phyloP scores from a whole-genome alignment of 2,329 filamentous ascomycete species.

The Diplodia corticola region DNA sequence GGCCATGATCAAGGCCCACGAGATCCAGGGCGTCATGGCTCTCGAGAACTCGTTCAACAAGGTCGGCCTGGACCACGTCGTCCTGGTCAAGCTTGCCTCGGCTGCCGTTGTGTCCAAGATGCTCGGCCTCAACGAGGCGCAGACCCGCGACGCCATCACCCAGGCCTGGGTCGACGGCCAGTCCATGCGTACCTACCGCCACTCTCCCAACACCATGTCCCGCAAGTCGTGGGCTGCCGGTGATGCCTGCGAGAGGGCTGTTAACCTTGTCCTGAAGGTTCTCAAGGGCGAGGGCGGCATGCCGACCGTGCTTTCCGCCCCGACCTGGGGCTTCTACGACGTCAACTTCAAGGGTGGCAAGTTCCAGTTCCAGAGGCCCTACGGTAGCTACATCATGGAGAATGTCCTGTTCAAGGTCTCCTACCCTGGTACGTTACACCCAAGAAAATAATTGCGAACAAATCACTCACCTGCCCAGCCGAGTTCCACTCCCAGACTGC shows the following conservation, averaged over 20 bases:
- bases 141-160: constrained; percentile 92
- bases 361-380: constrained; percentile 93
- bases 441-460: neutral
- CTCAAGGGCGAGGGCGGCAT: constrained; percentile 88
- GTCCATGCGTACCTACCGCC: constrained; percentile 92
- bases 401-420: constrained; percentile 99
- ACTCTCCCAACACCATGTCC: constrained; percentile 99
- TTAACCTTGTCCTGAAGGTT: constrained; percentile 88
- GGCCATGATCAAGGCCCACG: constrained; percentile 98
- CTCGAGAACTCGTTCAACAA: constrained; percentile 99
- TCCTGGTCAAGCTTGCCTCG: constrained; percentile 95
- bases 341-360: constrained; percentile 90
- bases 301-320: constrained; percentile 88
- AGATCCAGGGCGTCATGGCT: constrained; percentile 96
- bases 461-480: constrained; percentile 48
- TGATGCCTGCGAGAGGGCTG: constrained; percentile 93
- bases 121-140: constrained; percentile 83
- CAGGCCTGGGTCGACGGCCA: constrained; percentile 98
- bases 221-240: constrained; percentile 98
- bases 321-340: constrained; percentile 98
- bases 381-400: constrained; percentile 99
- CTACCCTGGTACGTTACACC: constrained; percentile 70
- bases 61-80: constrained; percentile 95
- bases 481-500: constrained; percentile 99
- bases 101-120: constrained; percentile 94